Conservation (phyloP, 2,329 filamentous ascomycete genomes). For the Penicillium sp. region DNA sequence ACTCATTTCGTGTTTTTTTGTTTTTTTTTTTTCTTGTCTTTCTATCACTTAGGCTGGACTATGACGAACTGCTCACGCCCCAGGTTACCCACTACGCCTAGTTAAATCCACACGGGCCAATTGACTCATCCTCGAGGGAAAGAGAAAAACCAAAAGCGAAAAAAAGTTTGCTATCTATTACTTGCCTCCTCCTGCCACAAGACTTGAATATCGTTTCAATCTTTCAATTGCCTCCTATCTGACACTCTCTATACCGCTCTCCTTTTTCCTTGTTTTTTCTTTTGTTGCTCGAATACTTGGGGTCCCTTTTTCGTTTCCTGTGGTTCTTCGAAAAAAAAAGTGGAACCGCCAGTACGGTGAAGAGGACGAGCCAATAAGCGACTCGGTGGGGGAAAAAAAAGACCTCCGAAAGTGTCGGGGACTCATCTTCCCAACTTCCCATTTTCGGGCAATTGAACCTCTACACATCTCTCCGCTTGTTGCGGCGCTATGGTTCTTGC, state of each 20-base stretch:
- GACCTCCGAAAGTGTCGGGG: conserved; percentile 18
- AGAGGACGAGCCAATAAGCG: conserved; percentile 22
- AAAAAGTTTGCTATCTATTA: neutral
- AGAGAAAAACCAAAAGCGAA: neutral
- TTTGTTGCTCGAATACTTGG: neutral
- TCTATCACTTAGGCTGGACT: no score
- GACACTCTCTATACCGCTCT: conserved; percentile 5
- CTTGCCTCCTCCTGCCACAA: neutral
- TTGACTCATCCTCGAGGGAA: conserved; percentile 30
- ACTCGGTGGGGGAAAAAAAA: conserved; percentile 25
- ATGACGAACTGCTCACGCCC: neutral
- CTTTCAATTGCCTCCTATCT: conserved; percentile 1
- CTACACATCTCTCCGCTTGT: conserved; percentile 18
- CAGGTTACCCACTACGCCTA: neutral
- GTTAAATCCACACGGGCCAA: neutral
- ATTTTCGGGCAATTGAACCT: conserved; percentile 25
- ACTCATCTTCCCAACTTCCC: conserved; percentile 21
- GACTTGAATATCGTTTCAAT: neutral
- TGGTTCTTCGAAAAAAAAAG: conserved; percentile 13
- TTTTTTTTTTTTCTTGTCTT: no score
- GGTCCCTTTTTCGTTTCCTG: conserved; percentile 10
- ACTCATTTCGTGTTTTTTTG: no score
- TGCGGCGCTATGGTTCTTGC: conserved; percentile 47
- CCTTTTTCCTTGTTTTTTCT: conserved; percentile 5
- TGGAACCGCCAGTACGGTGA: conserved; percentile 26